These are phyloP conservation scores for Iberis pinnata DNA, from an alignment of 345 rosid genomes.

Conservation along the genomic window DNA sequence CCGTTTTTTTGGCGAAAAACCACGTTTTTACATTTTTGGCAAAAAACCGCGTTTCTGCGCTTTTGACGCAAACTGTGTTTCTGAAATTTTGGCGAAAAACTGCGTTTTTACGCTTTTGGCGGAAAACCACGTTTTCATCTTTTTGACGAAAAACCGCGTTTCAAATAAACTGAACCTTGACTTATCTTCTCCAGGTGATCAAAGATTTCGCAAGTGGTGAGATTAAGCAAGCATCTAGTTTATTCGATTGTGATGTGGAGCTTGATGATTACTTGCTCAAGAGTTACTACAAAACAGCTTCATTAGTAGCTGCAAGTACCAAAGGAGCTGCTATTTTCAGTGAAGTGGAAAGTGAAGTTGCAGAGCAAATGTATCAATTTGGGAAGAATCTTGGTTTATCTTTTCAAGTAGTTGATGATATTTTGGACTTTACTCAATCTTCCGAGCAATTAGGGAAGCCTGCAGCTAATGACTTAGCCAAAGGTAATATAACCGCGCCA, in stretches of 20 bases:
- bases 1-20: too few species aligned
- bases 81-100: too few species aligned
- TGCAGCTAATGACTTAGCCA: constrained; percentile 70
- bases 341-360: constrained; percentile 42
- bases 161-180: constrained; percentile 20
- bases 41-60: too few species aligned
- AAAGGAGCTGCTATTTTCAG: constrained; percentile 91
- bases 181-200: constrained; percentile 55
- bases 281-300: constrained; percentile 93
- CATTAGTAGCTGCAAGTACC: constrained; percentile 87
- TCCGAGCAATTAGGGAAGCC: constrained; percentile 94
- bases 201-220: constrained; percentile 98
- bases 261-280: constrained; percentile 83
- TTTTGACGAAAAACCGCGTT: too few species aligned
- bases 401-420: constrained; percentile 87
- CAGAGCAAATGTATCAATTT: constrained; percentile 64
- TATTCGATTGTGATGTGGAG: constrained; percentile 73
- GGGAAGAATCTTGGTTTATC: constrained; percentile 93
- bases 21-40: too few species aligned
- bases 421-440: constrained; percentile 87
- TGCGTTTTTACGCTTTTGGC: too few species aligned
- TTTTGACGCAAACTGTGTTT: too few species aligned
- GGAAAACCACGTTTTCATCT: too few species aligned
- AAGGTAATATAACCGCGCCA: constrained; percentile 90
- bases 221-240: constrained; percentile 90